phyloP scores from a whole-genome alignment of 768 basidiomycete species.

The Pleurotus eryngii region DNA sequence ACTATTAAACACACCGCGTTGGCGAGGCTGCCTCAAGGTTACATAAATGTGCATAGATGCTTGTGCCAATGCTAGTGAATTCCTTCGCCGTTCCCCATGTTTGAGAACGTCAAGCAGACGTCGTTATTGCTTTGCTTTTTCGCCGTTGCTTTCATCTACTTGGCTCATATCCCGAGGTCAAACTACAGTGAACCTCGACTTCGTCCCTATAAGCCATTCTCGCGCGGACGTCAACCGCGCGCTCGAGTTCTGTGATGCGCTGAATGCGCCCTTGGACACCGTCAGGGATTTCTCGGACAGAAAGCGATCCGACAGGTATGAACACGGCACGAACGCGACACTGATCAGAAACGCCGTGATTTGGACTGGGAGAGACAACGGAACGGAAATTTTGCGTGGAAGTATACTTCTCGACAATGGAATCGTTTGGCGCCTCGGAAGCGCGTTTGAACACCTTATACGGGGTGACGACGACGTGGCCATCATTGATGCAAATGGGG shows the following conservation, averaged over 20 bases:
- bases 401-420: constrained; percentile 61
- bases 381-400: constrained; percentile 52
- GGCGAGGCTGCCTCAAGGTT: constrained; percentile 5
- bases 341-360: constrained; percentile 72
- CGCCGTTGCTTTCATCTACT: neutral
- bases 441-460: constrained; percentile 29
- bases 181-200: neutral
- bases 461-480: constrained; percentile 11
- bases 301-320: constrained; percentile 58
- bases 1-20: neutral
- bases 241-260: neutral
- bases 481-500: constrained; percentile 52
- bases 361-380: constrained; percentile 53
- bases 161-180: neutral
- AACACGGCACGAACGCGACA: constrained; percentile 56
- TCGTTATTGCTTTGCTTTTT: neutral
- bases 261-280: neutral
- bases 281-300: constrained; percentile 1
- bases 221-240: neutral
- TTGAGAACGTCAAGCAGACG: neutral
- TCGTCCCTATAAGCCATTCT: neutral
- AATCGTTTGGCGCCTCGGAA: constrained; percentile 49
- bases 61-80: neutral
- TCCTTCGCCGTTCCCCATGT: neutral
- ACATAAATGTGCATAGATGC: neutral